Evolutionary conservation across 179 eudicot genomes (phyloP).

Genomic region (Carnegiea gigantea): DNA sequence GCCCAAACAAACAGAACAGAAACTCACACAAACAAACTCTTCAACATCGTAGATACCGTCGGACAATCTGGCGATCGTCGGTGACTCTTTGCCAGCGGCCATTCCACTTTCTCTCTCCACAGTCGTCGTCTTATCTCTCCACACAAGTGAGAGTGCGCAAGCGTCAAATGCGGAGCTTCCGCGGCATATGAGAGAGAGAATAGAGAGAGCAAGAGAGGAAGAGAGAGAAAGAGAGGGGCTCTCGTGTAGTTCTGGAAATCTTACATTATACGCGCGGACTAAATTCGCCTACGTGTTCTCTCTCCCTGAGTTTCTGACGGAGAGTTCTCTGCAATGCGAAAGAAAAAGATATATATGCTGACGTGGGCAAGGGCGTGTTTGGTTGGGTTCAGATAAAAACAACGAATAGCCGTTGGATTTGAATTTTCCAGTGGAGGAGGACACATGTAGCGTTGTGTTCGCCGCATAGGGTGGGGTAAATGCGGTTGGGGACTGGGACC

Average conservation of each 20-base stretch:
- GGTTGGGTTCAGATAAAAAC: neutral
- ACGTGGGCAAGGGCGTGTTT: neutral
- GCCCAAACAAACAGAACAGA: neutral
- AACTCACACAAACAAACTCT: constrained; percentile 53
- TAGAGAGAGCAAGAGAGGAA: neutral
- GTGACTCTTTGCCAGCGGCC: constrained; percentile 13
- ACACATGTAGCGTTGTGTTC: neutral
- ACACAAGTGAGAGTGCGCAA: constrained; percentile 1
- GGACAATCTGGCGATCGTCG: constrained; percentile 22
- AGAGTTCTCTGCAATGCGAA: neutral
- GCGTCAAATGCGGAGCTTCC: neutral
- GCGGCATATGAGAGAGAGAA: neutral
- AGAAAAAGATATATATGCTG: neutral
- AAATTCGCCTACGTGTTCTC: constrained; percentile 58
- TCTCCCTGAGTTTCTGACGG: neutral
- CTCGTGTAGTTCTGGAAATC: constrained; percentile 48
- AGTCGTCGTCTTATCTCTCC: neutral
- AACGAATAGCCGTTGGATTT: neutral
- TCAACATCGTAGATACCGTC: constrained; percentile 58
- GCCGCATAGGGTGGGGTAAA: neutral
- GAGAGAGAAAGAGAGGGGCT: neutral
- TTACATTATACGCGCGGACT: constrained; percentile 53
- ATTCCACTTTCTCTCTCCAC: constrained; percentile 2
- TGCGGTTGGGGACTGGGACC: neutral
- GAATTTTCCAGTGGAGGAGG: neutral